These are phyloP conservation scores for Quercus rubra DNA, from an alignment of 306 rosid species.

Conservation along the genomic window DNA sequence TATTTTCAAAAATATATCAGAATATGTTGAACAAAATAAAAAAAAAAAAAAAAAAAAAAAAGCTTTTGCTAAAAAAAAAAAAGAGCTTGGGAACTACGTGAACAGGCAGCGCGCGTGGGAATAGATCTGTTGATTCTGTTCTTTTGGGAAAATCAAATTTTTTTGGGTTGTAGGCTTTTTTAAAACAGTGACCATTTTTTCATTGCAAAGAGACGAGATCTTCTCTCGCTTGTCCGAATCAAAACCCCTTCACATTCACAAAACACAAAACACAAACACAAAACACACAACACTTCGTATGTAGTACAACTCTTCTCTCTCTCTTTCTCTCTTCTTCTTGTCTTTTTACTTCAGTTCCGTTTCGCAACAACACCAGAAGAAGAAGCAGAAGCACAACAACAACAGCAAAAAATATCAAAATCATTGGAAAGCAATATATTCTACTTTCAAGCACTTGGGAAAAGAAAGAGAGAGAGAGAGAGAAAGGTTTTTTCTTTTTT, in stretches of 20 bases:
- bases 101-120: constrained; percentile 1
- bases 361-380: neutral
- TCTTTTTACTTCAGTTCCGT: neutral
- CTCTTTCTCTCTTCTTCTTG: neutral
- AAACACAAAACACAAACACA: no score
- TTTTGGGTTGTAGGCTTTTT: neutral
- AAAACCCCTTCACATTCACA: neutral
- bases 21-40: neutral
- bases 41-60: neutral
- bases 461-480: neutral
- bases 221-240: constrained; percentile 33
- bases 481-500: neutral
- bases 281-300: constrained; percentile 2
- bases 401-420: neutral
- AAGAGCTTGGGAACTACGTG: neutral
- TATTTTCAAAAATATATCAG: no score
- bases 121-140: neutral
- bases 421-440: neutral
- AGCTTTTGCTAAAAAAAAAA: neutral
- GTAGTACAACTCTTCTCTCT: neutral
- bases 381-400: neutral
- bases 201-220: constrained; percentile 5
- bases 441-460: neutral
- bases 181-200: neutral
- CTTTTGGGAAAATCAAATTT: neutral